Evolutionary conservation across 345 rosid species (phyloP), one percentile per base, ranked within the genome.

Genomic region (Moricandia moricandioides): DNA sequence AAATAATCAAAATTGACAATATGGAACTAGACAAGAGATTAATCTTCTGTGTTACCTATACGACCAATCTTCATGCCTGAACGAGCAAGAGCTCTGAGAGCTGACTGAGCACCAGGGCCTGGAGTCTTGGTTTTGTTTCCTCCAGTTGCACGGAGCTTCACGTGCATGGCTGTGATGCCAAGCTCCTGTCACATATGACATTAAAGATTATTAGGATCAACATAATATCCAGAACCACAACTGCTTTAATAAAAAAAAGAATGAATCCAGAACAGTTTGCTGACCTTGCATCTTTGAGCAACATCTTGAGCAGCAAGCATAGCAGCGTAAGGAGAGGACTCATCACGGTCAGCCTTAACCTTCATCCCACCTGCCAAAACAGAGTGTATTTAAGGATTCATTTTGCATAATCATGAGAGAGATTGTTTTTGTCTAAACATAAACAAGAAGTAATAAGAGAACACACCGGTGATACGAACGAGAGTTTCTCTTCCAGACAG

Each of bases 301-400:
- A 89, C 96, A 84, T 89, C 96, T 70, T 88, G 92, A 3, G 96
- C 91, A 4, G 96, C 96, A 88, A 89, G 96, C 92, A 89, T 88
- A 72, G 96, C 92, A 63, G 96, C 92, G 65, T 89, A 88, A n/a
- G 96, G 92, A 30, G 96, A 89, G 16, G 96, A 89, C 78, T 88
- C 91, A 73, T 89, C 92, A 86, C 92, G 84, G 17, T 89, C 96
- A 67, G 98, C 98, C 79, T 92, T 92, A 10, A 92, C 95, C 84
- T 92, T 92, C 98, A 92, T 89, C 6, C 98, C 98, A 63, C 98
- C 98, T 92, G 74, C 27, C 3, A 68, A 47, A 43, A 43, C 10
- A 39, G 9, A 39, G 11, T 0, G 7, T 3, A 7, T 16, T 8
- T n/a, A 8, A 34, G 2, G 5, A 27, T 29, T 33, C 26, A 64